Percentiles rank a stretch among this genome's conserved stretches.
Evolutionary conservation across 2,329 filamentous ascomycete species (phyloP).

Genomic region (Byssoonygena ceratinophila): DNA sequence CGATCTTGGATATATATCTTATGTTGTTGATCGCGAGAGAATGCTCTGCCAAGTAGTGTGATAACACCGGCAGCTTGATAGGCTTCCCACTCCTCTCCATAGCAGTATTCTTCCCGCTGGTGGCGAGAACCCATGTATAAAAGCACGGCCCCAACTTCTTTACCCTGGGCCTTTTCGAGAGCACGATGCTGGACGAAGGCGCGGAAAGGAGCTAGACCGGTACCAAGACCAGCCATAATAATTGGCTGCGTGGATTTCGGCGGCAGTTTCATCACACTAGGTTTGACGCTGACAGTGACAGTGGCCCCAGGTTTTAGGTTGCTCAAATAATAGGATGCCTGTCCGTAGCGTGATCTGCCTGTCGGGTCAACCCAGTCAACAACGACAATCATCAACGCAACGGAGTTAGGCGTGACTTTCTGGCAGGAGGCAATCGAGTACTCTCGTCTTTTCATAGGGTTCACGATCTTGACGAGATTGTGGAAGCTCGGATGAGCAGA

Average conservation of each 20-base stretch:
- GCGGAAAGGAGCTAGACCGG: conserved; percentile 95
- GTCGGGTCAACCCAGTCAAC: conserved; percentile 87
- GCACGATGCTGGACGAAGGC: conserved; percentile 97
- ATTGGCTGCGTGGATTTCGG: conserved; percentile 75
- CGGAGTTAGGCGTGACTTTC: conserved; percentile 79
- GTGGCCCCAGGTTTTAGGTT: conserved; percentile 61
- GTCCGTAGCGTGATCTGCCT: conserved; percentile 81
- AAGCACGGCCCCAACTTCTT: conserved; percentile 84
- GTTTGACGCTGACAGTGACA: conserved; percentile 93
- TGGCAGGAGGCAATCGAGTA: conserved; percentile 99
- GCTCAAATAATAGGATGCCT: conserved; percentile 84
- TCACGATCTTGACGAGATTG: conserved; percentile 77
- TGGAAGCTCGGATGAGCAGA: conserved; percentile 83
- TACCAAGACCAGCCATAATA: conserved; percentile 98
- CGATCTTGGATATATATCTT: conserved; percentile 99
- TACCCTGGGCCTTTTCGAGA: conserved; percentile 94
- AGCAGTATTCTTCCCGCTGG: conserved; percentile 96
- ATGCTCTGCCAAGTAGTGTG: conserved; percentile 83
- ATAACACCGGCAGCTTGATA: conserved; percentile 93
- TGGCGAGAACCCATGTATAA: conserved; percentile 95
- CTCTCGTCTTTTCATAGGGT: conserved; percentile 87
- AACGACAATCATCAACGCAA: conserved; percentile 92
- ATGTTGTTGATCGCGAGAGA: conserved; percentile 90
- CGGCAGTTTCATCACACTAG: conserved; percentile 98
- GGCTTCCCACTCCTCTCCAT: conserved; percentile 98